Evolutionary conservation across 257 asterid species (phyloP).

Genomic region (Mentha longifolia): DNA sequence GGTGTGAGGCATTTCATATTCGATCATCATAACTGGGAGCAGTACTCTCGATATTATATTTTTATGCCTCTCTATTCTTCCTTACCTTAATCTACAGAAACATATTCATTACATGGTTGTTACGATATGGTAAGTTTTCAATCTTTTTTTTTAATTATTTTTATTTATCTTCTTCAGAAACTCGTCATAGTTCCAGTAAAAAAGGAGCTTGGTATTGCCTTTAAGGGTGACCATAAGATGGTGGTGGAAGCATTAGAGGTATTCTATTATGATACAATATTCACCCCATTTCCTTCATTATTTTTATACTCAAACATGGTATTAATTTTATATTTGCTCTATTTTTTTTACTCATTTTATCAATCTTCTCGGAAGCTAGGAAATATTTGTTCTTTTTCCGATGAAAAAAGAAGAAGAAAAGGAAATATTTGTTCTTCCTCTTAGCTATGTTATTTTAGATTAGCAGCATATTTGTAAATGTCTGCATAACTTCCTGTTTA

Average conservation of each 20-base stretch:
- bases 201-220: constrained; percentile 70
- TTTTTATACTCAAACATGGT: constrained; percentile 1
- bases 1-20: background rate
- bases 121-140: background rate
- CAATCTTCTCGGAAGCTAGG: background rate
- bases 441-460: no score
- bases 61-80: background rate
- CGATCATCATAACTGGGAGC: background rate
- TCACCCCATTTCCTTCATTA: background rate
- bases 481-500: no score
- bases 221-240: constrained; percentile 63
- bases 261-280: background rate
- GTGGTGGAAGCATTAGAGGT: constrained; percentile 74
- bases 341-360: background rate
- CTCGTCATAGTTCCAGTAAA: constrained; percentile 57
- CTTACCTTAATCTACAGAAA: background rate
- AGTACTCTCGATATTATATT: background rate
- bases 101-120: background rate
- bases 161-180: constrained; percentile 45
- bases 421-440: background rate
- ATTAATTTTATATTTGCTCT: background rate
- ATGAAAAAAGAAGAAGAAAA: no score
- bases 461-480: no score
- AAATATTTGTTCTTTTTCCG: background rate
- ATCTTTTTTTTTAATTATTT: constrained; percentile 12